Evolutionary conservation across 306 rosid species (phyloP), one percentile per base, ranked within the genome.

Genomic region (Sicyos edulis): DNA sequence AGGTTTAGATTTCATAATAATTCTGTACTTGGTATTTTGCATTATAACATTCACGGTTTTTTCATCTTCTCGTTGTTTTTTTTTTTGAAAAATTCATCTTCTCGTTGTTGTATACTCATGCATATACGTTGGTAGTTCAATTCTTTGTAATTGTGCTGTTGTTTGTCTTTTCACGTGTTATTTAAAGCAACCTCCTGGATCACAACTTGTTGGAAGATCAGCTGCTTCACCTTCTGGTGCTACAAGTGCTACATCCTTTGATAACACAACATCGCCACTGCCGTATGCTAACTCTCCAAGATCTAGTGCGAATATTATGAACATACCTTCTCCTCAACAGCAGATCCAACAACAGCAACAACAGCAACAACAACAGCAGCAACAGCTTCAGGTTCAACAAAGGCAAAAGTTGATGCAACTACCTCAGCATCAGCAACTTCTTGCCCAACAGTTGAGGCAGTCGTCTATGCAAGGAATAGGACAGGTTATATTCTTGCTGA

Each of bases 221-320:
- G 96, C 88, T 71, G 93, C 96, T 51, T 92, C 96, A 72, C 96
- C 98, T 76, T 79, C 89, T 81, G 89, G 90, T 74, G 85, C 87
- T 73, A 74, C 89, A 10, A 86, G 80, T 74, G 73, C 89, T 51
- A 72, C 96, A 73, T 83, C 87, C 78, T 92, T 90, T 75, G 98
- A 92, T 61, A 87, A 83, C 76, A 82, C 90, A 44, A 83, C 92
- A 4, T 88, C 98, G 34, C 96, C 98, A 7, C 72, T 90, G 67
- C 93, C 92, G 29, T 92, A 88, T 83, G 98, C 98, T 62, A 92
- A 92, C 83, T 92, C 98, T 44, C 96, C 98, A 21, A 88, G 96
- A 82, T 90, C 98, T 75, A 75, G 86, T 69, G 50, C 96, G 62
- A 90, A 70, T 64, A 80, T 90, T 63, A 88, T 92, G 98, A 92